phyloP scores from a whole-genome alignment of 257 asterid genomes.

The Coffea eugenioides region DNA sequence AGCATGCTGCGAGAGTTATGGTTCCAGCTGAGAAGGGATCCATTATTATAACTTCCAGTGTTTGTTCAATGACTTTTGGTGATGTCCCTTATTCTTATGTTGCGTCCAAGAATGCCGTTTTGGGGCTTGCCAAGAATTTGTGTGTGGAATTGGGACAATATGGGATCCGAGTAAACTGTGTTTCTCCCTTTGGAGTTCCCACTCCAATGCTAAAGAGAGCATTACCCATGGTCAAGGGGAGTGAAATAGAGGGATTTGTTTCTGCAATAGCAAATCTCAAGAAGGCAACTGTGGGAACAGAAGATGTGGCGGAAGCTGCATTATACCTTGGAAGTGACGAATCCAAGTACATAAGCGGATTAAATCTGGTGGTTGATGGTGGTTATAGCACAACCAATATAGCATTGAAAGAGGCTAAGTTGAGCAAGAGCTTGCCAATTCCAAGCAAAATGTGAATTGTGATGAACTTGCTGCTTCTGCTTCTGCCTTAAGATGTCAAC shows the following conservation, averaged over 20 bases:
- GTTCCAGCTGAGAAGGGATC: slow-evolving; percentile 26
- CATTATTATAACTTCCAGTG: slow-evolving; percentile 28
- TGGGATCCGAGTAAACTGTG: too few relatives aligned
- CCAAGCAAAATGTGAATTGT: too few relatives aligned
- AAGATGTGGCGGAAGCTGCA: slow-evolving; percentile 38
- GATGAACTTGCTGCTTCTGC: too few relatives aligned
- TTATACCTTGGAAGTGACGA: slow-evolving; percentile 34
- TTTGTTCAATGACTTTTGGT: slow-evolving; percentile 7
- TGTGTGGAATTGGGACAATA: too few relatives aligned
- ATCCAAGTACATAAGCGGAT: slow-evolving; percentile 36
- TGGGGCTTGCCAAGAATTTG: too few relatives aligned
- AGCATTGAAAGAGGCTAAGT: slow-evolving; percentile 16
- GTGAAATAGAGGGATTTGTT: slow-evolving; percentile 17
- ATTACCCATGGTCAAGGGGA: background rate
- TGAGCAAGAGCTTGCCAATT: too few relatives aligned
- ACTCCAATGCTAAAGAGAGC: slow-evolving; percentile 17
- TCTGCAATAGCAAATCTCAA: slow-evolving; percentile 30
- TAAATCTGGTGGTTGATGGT: slow-evolving; percentile 39
- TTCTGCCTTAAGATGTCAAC: too few relatives aligned
- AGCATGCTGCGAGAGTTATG: slow-evolving; percentile 36
- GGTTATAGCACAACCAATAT: slow-evolving; percentile 38
- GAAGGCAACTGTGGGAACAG: slow-evolving; percentile 10
- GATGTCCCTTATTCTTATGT: background rate
- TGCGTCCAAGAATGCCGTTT: too few relatives aligned
- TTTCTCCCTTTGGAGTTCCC: background rate